Evolutionary conservation across 176 grass and related monocot genomes (phyloP).

Genomic region (Coix lacrymajobi): DNA sequence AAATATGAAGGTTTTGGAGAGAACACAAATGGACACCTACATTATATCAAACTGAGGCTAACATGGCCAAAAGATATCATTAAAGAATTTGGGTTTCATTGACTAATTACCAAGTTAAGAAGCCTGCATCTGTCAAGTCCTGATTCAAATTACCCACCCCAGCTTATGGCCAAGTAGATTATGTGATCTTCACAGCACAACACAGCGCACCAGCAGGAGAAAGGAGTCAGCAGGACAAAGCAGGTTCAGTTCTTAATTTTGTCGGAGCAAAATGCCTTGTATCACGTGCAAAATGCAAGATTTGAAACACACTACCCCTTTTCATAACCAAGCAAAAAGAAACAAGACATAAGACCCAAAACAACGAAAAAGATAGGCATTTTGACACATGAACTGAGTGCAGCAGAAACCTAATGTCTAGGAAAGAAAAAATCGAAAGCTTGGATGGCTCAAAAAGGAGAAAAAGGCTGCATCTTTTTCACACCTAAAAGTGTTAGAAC

Average conservation of each 20-base stretch:
- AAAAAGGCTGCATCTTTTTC: constrained; percentile 4
- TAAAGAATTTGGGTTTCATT: not conserved
- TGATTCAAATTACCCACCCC: not conserved
- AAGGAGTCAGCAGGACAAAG: not conserved
- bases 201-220: not conserved
- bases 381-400: not conserved
- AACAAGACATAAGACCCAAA: not conserved
- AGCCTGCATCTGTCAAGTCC: not conserved
- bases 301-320: not conserved
- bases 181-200: not conserved
- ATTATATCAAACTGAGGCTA: not conserved
- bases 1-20: not conserved
- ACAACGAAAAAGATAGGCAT: not conserved
- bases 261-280: not conserved
- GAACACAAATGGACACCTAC: not conserved
- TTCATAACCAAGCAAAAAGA: not conserved
- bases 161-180: not conserved
- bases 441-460: not conserved
- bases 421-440: not conserved
- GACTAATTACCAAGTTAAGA: constrained; percentile 28
- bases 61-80: not conserved
- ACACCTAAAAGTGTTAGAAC: not conserved
- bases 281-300: not conserved
- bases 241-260: not conserved
- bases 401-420: not conserved